phyloP scores from a whole-genome alignment of 352 stramenopile species.

The Globisporangium cederbergense region DNA sequence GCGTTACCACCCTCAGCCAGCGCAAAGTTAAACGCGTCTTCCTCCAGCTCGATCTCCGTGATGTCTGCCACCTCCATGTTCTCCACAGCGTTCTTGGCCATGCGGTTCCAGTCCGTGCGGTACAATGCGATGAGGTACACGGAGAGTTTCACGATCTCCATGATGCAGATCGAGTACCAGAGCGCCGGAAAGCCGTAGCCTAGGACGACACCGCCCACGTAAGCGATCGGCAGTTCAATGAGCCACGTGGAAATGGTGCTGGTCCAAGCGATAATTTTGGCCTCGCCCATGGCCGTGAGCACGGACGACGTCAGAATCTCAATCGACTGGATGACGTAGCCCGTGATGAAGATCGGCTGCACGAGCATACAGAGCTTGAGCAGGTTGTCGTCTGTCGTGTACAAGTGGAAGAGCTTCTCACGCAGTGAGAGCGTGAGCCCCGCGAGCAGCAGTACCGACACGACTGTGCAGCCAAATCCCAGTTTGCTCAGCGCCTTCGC shows the following conservation, averaged over 20 bases:
- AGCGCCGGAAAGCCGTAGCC: constrained; percentile 42
- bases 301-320: constrained; percentile 45
- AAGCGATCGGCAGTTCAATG: constrained; percentile 45
- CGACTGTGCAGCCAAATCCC: constrained; percentile 56
- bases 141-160: constrained; percentile 41
- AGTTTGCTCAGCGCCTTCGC: constrained; percentile 61
- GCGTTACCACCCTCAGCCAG: constrained; percentile 51
- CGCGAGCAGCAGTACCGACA: constrained; percentile 44
- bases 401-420: constrained; percentile 38
- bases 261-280: constrained; percentile 40
- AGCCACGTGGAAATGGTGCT: constrained; percentile 41
- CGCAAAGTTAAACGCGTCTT: constrained; percentile 31
- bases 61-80: constrained; percentile 40
- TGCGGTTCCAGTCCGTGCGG: constrained; percentile 39
- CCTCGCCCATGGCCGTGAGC: constrained; percentile 50
- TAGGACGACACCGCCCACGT: constrained; percentile 36
- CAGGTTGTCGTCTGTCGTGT: constrained; percentile 46
- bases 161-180: constrained; percentile 43
- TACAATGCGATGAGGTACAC: constrained; percentile 33
- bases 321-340: constrained; percentile 44
- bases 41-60: constrained; percentile 21
- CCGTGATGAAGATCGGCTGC: constrained; percentile 49
- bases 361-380: constrained; percentile 44
- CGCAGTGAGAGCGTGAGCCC: constrained; percentile 25
- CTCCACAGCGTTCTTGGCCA: constrained; percentile 34